Evolutionary conservation across 2,329 filamentous ascomycete species (phyloP).

Genomic region (Aspergillus aculeatus): DNA sequence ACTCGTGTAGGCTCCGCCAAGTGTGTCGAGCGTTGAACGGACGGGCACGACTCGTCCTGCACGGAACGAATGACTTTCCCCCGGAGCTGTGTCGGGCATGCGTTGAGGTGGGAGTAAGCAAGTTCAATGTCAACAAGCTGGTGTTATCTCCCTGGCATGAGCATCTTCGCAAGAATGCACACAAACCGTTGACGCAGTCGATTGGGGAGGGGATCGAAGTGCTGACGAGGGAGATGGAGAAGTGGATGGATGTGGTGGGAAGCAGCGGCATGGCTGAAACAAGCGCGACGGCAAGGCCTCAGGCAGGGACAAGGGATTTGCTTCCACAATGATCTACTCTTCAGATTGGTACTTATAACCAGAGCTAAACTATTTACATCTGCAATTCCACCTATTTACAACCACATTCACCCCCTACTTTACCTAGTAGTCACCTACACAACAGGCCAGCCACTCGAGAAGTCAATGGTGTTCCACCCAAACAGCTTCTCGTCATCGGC

Average conservation of each 20-base stretch:
- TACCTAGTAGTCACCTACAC: conserved; percentile 23
- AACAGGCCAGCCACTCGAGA: conserved; percentile 47
- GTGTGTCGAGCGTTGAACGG: conserved; percentile 50
- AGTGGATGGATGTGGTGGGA: conserved; percentile 50
- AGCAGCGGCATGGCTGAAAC: conserved; percentile 11
- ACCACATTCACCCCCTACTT: not conserved
- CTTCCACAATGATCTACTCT: too few species aligned
- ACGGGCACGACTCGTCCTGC: conserved; percentile 52
- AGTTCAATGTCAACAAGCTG: conserved; percentile 56
- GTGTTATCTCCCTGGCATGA: conserved; percentile 47
- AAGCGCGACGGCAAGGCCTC: not conserved
- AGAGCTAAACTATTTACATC: not conserved
- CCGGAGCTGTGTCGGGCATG: conserved; percentile 51
- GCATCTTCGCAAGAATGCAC: conserved; percentile 45
- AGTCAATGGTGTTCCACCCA: conserved; percentile 49
- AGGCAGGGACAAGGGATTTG: not conserved
- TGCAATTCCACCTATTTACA: not conserved
- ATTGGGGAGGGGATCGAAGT: conserved; percentile 51
- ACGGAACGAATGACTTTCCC: conserved; percentile 56
- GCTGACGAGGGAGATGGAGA: conserved; percentile 52
- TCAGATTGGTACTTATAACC: not conserved
- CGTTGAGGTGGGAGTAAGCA: conserved; percentile 52
- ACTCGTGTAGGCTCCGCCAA: conserved; percentile 36
- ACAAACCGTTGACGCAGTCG: conserved; percentile 49
- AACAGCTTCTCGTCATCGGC: conserved; percentile 49